Percentiles rank a stretch among this genome's conserved stretches.
These are phyloP conservation scores for Boletus barrowsii DNA, from an alignment of 768 basidiomycete species.

Conservation along the genomic window DNA sequence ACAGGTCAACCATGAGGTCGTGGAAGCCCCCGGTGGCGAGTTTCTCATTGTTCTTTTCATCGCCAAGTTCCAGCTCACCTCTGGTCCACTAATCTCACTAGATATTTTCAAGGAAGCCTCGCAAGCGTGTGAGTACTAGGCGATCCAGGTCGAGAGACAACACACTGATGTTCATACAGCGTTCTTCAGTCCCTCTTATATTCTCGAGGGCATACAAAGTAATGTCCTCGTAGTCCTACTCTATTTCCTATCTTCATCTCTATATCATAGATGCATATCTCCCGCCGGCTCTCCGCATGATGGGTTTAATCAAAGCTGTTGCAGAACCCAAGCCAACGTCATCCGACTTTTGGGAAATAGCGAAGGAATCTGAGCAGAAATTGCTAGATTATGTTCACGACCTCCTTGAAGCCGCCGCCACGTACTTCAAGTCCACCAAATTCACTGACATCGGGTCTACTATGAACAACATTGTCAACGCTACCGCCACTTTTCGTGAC, in stretches of 20 bases:
- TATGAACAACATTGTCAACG: slow-evolving; percentile 7
- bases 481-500: slow-evolving; percentile 8
- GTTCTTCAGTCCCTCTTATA: not conserved
- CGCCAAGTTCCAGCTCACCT: not conserved
- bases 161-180: not conserved
- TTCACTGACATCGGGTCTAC: not conserved
- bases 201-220: slow-evolving; percentile 1
- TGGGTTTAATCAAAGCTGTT: not conserved
- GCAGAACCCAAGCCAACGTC: not conserved
- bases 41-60: not conserved
- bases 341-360: slow-evolving; percentile 13
- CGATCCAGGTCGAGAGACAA: not conserved
- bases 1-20: not conserved
- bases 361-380: not conserved
- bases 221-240: no score
- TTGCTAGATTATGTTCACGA: slow-evolving; percentile 7
- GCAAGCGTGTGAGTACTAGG: not conserved
- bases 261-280: not conserved
- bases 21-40: not conserved
- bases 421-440: not conserved
- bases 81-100: not conserved
- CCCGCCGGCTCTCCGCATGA: not conserved
- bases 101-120: not conserved
- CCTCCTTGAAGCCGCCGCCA: not conserved
- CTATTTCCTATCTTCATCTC: not conserved